A percentile compares a stretch with the other conserved stretches of the same genome.
phyloP scores from a whole-genome alignment of 208 protist genomes.

The Crithidia acanthocephali region DNA sequence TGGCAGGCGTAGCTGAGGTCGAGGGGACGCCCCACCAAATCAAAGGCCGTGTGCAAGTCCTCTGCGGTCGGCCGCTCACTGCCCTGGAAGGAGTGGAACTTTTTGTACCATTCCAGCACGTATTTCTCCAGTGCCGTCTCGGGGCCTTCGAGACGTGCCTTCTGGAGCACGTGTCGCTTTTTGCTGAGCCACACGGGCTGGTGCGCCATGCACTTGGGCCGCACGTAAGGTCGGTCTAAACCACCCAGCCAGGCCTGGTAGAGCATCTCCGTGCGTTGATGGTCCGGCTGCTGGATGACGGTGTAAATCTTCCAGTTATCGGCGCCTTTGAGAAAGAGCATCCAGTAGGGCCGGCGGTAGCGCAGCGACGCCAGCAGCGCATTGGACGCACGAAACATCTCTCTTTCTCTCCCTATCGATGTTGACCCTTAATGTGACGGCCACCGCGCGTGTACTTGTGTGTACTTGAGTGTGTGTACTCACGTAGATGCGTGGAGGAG shows the following conservation, averaged over 20 bases:
- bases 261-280: constrained; percentile 93
- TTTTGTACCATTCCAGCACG: constrained; percentile 87
- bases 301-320: constrained; percentile 95
- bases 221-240: constrained; percentile 87
- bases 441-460: too few species aligned
- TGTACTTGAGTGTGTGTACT: too few species aligned
- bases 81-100: constrained; percentile 85
- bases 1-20: constrained; percentile 92
- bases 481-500: too few species aligned
- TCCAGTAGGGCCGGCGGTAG: constrained; percentile 68
- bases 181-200: constrained; percentile 90
- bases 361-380: constrained; percentile 53
- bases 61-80: constrained; percentile 80
- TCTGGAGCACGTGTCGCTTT: constrained; percentile 86
- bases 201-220: constrained; percentile 92
- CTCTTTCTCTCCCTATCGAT: too few species aligned
- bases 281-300: constrained; percentile 90
- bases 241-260: constrained; percentile 93
- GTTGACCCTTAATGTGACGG: too few species aligned
- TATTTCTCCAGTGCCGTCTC: constrained; percentile 90
- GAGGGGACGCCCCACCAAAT: constrained; percentile 89
- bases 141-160: constrained; percentile 80
- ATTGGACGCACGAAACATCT: constrained; percentile 30
- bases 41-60: constrained; percentile 90
- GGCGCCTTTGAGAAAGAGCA: constrained; percentile 90